Evolutionary conservation across 169 alveolate genomes (phyloP), one percentile per base, ranked within the genome.

Genomic region (Eimeria maxima): DNA sequence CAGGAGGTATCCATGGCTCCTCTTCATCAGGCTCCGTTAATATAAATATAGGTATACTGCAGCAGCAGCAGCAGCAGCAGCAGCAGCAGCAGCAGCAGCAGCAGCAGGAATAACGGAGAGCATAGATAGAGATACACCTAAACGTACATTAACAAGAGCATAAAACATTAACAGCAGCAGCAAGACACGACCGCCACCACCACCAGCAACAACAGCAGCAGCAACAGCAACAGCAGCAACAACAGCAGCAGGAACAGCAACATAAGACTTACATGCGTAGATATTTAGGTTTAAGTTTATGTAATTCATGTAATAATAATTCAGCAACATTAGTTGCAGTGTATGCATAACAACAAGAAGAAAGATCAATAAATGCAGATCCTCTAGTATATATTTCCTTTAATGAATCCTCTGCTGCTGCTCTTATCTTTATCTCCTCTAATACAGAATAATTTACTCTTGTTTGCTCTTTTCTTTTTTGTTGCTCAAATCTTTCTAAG

Each of bases 31-130:
- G 83, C 83, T 73, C 83, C 3, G 83, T 73, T 18, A 73, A n/a
- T 4, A 73, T 38, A 73, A 73, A 73, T 27, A 73, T 27, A 3
- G 83, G 83, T 10, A 73, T 73, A 47, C 83, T 73, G 83, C 83
- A 73, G 83, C 83, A 73, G 38, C 44, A 73, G 44, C 74, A 63
- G 74, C 74, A 63, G 74, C 74, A 63, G n/a, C n/a, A n/a, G n/a
- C n/a, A n/a, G n/a, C n/a, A n/a, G n/a, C n/a, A n/a, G n/a, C n/a
- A n/a, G n/a, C n/a, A n/a, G n/a, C n/a, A n/a, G n/a, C n/a, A n/a
- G n/a, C n/a, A n/a, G n/a, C n/a, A n/a, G n/a, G n/a, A n/a, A n/a
- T n/a, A n/a, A n/a, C n/a, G n/a, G n/a, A n/a, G n/a, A n/a, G n/a
- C n/a, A n/a, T n/a, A n/a, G n/a, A n/a, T n/a, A n/a, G n/a, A n/a